Evolutionary conservation across 768 basidiomycete genomes (phyloP).

Genomic region (Gloeopeniophorella convolvens): DNA sequence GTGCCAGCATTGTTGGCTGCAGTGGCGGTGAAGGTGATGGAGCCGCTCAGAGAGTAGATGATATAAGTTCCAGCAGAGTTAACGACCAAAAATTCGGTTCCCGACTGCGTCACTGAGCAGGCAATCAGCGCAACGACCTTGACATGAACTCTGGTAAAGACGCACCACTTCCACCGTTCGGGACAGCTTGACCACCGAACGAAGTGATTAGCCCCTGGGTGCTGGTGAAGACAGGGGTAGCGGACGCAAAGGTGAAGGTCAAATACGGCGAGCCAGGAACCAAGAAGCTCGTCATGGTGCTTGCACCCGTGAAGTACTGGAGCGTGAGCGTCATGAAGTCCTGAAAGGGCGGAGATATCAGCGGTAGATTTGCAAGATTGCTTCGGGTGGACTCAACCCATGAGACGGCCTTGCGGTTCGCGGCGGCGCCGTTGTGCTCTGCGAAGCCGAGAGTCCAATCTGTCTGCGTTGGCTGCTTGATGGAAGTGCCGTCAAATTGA

Average conservation of each 20-base stretch:
- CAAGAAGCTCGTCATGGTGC: conserved; percentile 29
- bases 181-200: conserved; percentile 26
- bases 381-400: conserved; percentile 25
- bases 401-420: conserved; percentile 29
- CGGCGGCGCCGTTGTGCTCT: conserved; percentile 28
- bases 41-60: conserved; percentile 30
- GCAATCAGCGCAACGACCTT: too few species aligned
- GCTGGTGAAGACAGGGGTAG: conserved; percentile 30
- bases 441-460: conserved; percentile 32
- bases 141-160: background rate
- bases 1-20: conserved; percentile 11
- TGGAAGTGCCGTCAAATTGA: conserved; percentile 30
- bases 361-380: background rate
- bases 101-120: conserved; percentile 23
- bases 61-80: conserved; percentile 29
- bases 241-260: conserved; percentile 28
- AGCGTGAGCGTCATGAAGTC: conserved; percentile 32
- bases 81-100: conserved; percentile 28
- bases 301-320: conserved; percentile 30
- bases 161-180: conserved; percentile 21
- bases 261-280: conserved; percentile 33
- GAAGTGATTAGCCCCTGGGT: conserved; percentile 28
- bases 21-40: conserved; percentile 27
- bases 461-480: conserved; percentile 29
- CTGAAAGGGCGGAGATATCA: conserved; percentile 13